Base-by-base conservation (phyloP, 768 basidiomycete genomes). In the Boletus rufocinnamomeus region DNA sequence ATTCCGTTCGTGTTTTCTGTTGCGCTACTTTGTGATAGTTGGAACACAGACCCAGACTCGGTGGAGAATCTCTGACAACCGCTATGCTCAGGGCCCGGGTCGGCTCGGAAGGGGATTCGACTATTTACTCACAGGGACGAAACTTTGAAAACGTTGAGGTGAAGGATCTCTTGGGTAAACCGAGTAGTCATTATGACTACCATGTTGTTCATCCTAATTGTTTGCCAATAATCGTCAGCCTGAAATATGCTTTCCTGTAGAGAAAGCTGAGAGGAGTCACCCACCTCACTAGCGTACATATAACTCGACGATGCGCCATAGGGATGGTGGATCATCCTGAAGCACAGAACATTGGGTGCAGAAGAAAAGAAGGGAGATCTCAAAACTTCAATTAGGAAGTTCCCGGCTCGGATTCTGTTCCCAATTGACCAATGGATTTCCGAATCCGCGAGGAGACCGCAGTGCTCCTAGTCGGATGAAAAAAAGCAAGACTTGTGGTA, bases 301-400 rank as follows among this genome's bases (percentile, higher is more conserved):
- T 66, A 73, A 46, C 61, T 66, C 17, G 72, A 65, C 27, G 72
- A 58, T 47, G 69, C 63, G 38, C 58, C 68, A 37, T 72, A 72
- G 17, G 70, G 70, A 60, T 72, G 70, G 54, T 64, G 52, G 44
- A 69, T 72, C 63, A 72, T 73, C 59, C 43, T 70, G 61, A 57
- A 49, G 58, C 44, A 56, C 40, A 62, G 63, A 52, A 28, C 68
- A 70, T 69, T 28, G 58, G 60, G n/a, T 32, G 32, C 44, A 47
- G 34, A 54, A 52, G 57, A 50, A 57, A 43, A 50, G 38, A 51
- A 56, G 40, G 16, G 25, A 6, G 32, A 50, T 52, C 54, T 21
- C 41, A 38, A 44, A 41, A 49, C 48, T 48, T 32, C 35, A 27
- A 47, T 34, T 27, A 40, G 59, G 52, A 35, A 56, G 30, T 45